Percentiles rank a stretch among this genome's conserved stretches.
Conservation (phyloP, 2,329 filamentous ascomycete genomes). For the Colletotrichum tabaci region DNA sequence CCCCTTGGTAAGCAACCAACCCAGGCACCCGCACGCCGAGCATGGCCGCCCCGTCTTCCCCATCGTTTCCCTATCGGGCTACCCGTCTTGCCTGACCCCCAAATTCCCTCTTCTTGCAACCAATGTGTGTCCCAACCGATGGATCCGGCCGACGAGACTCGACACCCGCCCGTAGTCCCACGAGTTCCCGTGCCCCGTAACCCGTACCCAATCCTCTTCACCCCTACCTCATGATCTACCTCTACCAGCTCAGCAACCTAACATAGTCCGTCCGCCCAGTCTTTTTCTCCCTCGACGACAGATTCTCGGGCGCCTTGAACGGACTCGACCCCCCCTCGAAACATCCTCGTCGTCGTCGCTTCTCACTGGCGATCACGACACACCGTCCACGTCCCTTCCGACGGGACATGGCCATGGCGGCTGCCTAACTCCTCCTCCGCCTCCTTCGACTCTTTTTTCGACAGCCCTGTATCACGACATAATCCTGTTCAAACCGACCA, state of each 20-base stretch:
- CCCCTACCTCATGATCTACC: conserved; percentile 9
- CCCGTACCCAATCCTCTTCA: conserved; percentile 3
- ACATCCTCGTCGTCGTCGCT: neutral
- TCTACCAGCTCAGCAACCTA: conserved; percentile 12
- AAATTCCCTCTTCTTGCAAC: conserved; percentile 18
- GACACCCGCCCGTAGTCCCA: conserved; percentile 20
- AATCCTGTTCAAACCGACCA: conserved; percentile 5
- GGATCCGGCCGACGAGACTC: conserved; percentile 34
- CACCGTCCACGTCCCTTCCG: conserved; percentile 12
- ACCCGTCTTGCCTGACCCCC: conserved; percentile 14
- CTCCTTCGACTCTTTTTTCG: conserved; percentile 2
- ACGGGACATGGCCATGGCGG: conserved; percentile 36
- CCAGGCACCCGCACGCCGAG: neutral
- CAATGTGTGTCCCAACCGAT: conserved; percentile 29
- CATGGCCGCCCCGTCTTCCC: neutral
- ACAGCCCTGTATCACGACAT: conserved; percentile 21
- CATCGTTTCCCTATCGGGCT: conserved; percentile 12
- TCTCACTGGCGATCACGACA: conserved; percentile 11
- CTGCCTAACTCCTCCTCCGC: conserved; percentile 28
- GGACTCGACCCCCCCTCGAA: neutral
- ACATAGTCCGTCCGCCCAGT: conserved; percentile 5
- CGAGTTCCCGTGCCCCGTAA: conserved; percentile 28
- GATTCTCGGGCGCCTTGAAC: conserved; percentile 3
- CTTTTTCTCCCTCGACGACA: conserved; percentile 5
- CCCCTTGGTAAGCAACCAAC: conserved; percentile 8